Evolutionary conservation across 1,139 yeast species (phyloP), one percentile per base, ranked within the genome.

Genomic region (Debaryomyces singareniensis): DNA sequence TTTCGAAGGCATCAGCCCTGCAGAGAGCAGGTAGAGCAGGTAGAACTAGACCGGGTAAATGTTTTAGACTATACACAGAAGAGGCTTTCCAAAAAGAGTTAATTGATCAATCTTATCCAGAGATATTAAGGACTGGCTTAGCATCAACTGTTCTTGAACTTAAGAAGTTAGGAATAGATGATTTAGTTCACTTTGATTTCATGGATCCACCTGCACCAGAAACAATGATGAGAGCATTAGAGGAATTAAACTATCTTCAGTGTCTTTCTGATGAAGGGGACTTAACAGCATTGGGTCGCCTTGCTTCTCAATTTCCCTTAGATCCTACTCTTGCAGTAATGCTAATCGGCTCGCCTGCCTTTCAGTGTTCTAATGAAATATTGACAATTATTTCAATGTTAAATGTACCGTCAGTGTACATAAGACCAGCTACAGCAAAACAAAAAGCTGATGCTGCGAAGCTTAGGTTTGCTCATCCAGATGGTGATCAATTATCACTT

Each of bases 171-270:
- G 97, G 97, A 13, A 75, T 91, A 42, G 96, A 91, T 51, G 98
- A 91, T 58, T 73, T 91, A 51, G 98, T 91, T 20, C 97, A 91
- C 58, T 91, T 91, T 52, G 98, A 91, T 55, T 91, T 91, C 50
- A 91, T 91, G 96, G 98, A 91, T 51, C 97, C 98, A 5, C 98
- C 98, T n/a, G 97, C 98, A 1, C 97, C 97, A 4, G 98, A 91
- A 58, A 91, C 98, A 5, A 91, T 91, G 98, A 89, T 91, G 97
- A 74, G 97, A 54, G 97, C 98, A 0, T 66, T 91, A 43, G 98
- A 91, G 58, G 98, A 91, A 56, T 71, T 91, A 49, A 89, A 91
- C 51, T 91, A 86, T 52, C 67, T 91, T 38, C 79, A 80, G 16
- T 91, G 97, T 61, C 70, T 91, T 35, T 86, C 87, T 41, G 96